Evolutionary conservation across 371 early-diverging fungal species (phyloP).

Genomic region (Massospora cicadina): DNA sequence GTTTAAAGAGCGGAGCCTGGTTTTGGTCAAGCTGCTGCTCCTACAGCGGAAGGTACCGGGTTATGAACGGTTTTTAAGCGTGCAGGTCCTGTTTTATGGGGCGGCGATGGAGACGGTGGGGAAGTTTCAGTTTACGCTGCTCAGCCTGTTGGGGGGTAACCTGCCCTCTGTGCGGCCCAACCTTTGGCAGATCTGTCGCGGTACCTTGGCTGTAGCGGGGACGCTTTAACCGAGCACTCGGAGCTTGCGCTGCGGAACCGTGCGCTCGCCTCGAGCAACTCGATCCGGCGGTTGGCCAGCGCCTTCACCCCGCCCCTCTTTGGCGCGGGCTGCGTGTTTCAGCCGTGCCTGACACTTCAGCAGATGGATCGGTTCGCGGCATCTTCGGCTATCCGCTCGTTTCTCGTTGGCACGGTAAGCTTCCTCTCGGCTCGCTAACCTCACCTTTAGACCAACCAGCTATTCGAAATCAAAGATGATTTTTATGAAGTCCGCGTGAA

Average conservation of each 20-base stretch:
- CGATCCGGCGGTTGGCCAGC: neutral
- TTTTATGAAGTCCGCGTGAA: neutral
- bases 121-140: neutral
- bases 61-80: too few species aligned
- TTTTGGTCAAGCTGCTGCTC: neutral
- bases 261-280: neutral
- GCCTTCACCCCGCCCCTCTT: neutral
- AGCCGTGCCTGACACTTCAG: constrained; percentile 8
- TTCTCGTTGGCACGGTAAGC: constrained; percentile 2
- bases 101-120: constrained; percentile 6
- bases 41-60: neutral
- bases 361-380: neutral
- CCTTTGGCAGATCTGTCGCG: neutral
- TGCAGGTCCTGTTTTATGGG: constrained; percentile 6
- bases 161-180: neutral
- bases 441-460: constrained; percentile 6
- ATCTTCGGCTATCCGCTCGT: neutral
- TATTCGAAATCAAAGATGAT: neutral
- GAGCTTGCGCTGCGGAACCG: neutral
- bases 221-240: neutral
- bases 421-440: neutral
- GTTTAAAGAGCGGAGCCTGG: neutral
- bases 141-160: constrained; percentile 2
- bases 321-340: neutral
- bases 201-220: neutral